A percentile compares a stretch with the other conserved stretches of the same genome.
Evolutionary conservation across 768 basidiomycete species (phyloP).

Genomic region (Pulveroboletus ravenelii): DNA sequence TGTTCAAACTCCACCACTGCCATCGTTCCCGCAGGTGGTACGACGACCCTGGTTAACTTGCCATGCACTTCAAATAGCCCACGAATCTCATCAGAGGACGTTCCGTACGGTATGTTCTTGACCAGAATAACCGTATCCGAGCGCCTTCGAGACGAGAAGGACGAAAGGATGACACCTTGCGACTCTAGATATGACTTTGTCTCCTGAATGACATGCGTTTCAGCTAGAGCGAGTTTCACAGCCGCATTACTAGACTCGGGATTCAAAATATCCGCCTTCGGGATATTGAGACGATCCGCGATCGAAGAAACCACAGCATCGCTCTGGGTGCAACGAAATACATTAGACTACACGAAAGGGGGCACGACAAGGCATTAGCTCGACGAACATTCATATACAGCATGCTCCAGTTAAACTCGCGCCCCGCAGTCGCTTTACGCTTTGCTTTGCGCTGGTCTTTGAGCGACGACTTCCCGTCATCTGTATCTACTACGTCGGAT

Average conservation of each 20-base stretch:
- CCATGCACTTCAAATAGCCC: conserved; percentile 79
- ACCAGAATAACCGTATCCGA: conserved; percentile 86
- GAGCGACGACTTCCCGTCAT: conserved; percentile 45
- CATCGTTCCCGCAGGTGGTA: conserved; percentile 91
- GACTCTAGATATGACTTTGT: conserved; percentile 87
- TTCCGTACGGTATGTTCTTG: conserved; percentile 96
- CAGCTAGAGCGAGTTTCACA: conserved; percentile 92
- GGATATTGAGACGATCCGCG: conserved; percentile 80
- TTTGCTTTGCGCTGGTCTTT: conserved; percentile 57
- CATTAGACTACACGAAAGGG: conserved; percentile 19
- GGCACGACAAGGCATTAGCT: conserved; percentile 14
- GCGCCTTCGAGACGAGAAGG: conserved; percentile 48
- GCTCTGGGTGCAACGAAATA: conserved; percentile 47
- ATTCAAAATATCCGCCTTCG: conserved; percentile 85
- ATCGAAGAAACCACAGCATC: conserved; percentile 92
- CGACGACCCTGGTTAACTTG: conserved; percentile 59
- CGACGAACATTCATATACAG: conserved; percentile 94
- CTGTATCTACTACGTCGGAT: conserved; percentile 36
- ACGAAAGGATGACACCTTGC: conserved; percentile 60
- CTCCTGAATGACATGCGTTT: conserved; percentile 94
- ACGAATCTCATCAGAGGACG: conserved; percentile 66
- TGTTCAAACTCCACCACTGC: conserved; percentile 86
- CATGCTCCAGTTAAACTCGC: conserved; percentile 90
- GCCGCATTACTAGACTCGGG: conserved; percentile 78
- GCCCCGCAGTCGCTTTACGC: conserved; percentile 62